Percentiles rank a stretch among this genome's conserved stretches.
These are phyloP conservation scores for Fermentozyma sake DNA, from an alignment of 1,139 yeast genomes.

Conservation along the genomic window DNA sequence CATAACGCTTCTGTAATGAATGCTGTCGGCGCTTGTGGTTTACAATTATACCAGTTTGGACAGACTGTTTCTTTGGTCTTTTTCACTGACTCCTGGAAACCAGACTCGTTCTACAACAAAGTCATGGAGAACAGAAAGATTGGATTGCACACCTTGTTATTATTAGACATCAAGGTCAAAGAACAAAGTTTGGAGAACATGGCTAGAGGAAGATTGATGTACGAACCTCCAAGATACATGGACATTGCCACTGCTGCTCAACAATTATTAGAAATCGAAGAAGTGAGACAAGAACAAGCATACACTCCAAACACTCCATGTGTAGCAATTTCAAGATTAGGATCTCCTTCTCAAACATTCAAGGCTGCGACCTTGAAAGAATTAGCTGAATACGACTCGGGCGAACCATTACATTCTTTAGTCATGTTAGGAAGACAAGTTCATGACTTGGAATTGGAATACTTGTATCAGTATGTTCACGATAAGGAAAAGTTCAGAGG, in stretches of 20 bases:
- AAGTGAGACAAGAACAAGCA: slow-evolving; percentile 63
- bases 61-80: slow-evolving; percentile 95
- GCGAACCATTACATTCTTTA: slow-evolving; percentile 91
- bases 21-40: slow-evolving; percentile 97
- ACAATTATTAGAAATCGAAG: slow-evolving; percentile 86
- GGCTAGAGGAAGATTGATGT: slow-evolving; percentile 88
- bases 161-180: slow-evolving; percentile 91
- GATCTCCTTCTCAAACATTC: slow-evolving; percentile 77
- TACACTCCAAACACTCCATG: slow-evolving; percentile 88
- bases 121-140: slow-evolving; percentile 82
- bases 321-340: slow-evolving; percentile 87
- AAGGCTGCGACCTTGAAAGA: slow-evolving; percentile 80
- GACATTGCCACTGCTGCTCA: slow-evolving; percentile 82
- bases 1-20: slow-evolving; percentile 98
- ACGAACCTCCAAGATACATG: slow-evolving; percentile 98
- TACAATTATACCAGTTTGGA: slow-evolving; percentile 92
- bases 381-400: slow-evolving; percentile 77
- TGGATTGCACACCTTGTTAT: slow-evolving; percentile 84
- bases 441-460: slow-evolving; percentile 89
- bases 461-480: slow-evolving; percentile 70
- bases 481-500: slow-evolving; percentile 56
- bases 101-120: slow-evolving; percentile 90
- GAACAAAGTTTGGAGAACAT: slow-evolving; percentile 93
- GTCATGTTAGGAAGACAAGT: slow-evolving; percentile 90
- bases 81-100: slow-evolving; percentile 93